phyloP scores from a whole-genome alignment of 23 red algal species.

The Chondrus crispus region DNA sequence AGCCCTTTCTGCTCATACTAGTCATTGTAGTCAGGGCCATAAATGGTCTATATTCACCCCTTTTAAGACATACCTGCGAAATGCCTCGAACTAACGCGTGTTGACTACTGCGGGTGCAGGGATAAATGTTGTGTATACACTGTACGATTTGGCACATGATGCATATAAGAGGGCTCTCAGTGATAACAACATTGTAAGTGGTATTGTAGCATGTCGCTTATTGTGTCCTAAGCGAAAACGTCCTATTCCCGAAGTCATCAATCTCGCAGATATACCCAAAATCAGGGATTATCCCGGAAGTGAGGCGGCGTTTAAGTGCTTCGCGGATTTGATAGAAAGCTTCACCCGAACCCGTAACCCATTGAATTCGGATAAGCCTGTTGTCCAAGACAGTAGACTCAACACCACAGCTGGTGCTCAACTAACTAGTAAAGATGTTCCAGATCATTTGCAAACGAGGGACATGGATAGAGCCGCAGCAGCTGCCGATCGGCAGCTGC shows the following conservation, averaged over 20 bases:
- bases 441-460: too few species aligned
- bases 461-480: too few species aligned
- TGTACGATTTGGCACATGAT: neutral
- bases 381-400: too few species aligned
- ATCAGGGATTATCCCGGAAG: neutral
- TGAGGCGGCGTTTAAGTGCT: neutral
- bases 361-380: too few species aligned
- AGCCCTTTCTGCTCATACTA: neutral
- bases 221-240: neutral
- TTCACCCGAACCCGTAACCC: too few species aligned
- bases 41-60: constrained; percentile 10
- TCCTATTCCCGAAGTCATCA: neutral
- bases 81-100: neutral
- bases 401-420: too few species aligned
- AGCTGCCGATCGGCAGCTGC: too few species aligned
- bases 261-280: neutral
- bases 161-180: neutral
- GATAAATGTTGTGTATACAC: neutral
- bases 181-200: neutral
- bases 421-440: too few species aligned
- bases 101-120: neutral
- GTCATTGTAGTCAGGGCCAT: constrained; percentile 1
- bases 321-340: too few species aligned
- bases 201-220: neutral
- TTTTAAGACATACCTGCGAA: neutral